A percentile compares a stretch with the other conserved stretches of the same genome.
Evolutionary conservation across 805 yeast genomes (phyloP).

Genomic region (Kuraishia ogatae): DNA sequence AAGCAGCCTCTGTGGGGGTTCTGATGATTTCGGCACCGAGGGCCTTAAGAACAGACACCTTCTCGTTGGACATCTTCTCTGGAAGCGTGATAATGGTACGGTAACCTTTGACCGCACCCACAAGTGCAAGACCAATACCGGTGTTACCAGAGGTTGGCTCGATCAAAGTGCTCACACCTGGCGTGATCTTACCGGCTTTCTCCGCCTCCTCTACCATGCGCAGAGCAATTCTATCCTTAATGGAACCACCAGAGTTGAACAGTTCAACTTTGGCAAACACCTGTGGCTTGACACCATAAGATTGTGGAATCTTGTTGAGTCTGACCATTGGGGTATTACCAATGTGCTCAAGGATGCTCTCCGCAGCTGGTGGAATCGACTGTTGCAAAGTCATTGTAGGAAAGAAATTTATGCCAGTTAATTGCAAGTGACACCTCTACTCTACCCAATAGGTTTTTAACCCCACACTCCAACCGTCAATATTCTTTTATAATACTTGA

Average conservation of each 20-base stretch:
- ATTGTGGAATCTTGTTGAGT: constrained; percentile 69
- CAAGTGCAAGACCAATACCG: constrained; percentile 81
- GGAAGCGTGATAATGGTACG: constrained; percentile 83
- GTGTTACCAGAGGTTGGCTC: constrained; percentile 92
- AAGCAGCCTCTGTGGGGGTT: constrained; percentile 89
- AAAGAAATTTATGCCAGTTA: neutral
- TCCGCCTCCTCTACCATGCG: constrained; percentile 86
- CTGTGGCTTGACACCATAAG: constrained; percentile 64
- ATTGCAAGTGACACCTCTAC: neutral
- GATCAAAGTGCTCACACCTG: constrained; percentile 68
- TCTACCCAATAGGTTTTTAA: no score
- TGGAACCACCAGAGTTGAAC: constrained; percentile 86
- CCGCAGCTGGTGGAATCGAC: constrained; percentile 29
- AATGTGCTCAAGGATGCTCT: constrained; percentile 61
- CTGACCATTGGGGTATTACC: constrained; percentile 81
- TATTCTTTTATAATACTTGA: no score
- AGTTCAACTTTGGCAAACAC: constrained; percentile 70
- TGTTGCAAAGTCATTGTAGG: neutral
- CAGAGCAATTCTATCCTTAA: constrained; percentile 82
- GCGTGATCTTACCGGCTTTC: constrained; percentile 64
- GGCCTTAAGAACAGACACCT: constrained; percentile 80
- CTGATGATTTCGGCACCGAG: constrained; percentile 86
- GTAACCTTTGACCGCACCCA: constrained; percentile 83
- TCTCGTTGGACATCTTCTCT: constrained; percentile 88
- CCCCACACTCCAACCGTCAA: no score